Evolutionary conservation across 495 filamentous ascomycete genomes (phyloP).

Genomic region (Neurospora hispaniola): DNA sequence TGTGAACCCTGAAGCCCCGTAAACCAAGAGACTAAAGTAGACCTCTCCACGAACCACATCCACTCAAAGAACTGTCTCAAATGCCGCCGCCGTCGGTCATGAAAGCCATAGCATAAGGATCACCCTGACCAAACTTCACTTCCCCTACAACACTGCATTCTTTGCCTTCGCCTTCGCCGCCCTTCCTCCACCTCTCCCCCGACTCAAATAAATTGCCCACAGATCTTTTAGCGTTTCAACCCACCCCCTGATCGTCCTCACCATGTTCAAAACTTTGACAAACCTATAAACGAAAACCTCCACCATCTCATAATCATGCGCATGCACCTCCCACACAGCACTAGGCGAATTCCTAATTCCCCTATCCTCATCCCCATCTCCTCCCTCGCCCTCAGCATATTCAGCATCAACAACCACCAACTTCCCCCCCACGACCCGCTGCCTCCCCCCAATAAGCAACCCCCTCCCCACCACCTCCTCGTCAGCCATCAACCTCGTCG

Average conservation of each 20-base stretch:
- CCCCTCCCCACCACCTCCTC: conserved; percentile 39
- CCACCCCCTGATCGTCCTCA: conserved; percentile 38
- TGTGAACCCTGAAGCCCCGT: neutral
- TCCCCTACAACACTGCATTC: neutral
- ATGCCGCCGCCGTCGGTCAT: no score
- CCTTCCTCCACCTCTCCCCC: neutral
- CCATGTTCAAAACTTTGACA: conserved; percentile 36
- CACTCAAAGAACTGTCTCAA: no score
- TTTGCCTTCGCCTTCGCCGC: neutral
- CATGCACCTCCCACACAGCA: conserved; percentile 45
- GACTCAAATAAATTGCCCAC: conserved; percentile 12
- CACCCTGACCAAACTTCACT: neutral
- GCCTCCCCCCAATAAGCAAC: conserved; percentile 44
- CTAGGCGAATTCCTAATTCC: neutral
- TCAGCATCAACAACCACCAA: neutral
- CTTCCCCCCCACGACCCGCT: conserved; percentile 20
- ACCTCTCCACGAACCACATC: no score
- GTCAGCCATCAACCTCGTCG: conserved; percentile 34
- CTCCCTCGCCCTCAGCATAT: neutral
- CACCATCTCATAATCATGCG: conserved; percentile 44
- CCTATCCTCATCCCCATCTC: neutral
- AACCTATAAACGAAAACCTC: conserved; percentile 41
- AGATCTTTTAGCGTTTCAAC: conserved; percentile 39
- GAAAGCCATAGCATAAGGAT: no score
- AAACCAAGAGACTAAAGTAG: no score